Base-by-base conservation (phyloP, 495 filamentous ascomycete genomes). In the Hamigera avellanea region DNA sequence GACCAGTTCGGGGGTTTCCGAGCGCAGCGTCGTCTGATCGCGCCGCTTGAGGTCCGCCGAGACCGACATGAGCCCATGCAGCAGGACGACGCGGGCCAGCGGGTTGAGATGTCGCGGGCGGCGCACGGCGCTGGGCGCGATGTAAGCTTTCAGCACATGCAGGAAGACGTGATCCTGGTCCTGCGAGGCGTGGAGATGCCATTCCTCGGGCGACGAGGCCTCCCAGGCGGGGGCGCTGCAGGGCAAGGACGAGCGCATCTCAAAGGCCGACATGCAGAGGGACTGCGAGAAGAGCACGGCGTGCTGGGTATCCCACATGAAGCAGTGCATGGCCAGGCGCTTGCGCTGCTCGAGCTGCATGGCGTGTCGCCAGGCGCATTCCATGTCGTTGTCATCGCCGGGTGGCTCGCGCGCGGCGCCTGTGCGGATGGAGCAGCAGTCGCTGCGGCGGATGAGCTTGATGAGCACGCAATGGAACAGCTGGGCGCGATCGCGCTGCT, bases 281-380 rank as follows among this genome's bases (percentile, higher is more conserved):
- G 65, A 70, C 43, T 75, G 70, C 14, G 65, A 74, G 46, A 59
- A 74, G 3, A 75, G 52, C 0, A 72, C 67, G 1, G 70, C 69
- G 40, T 72, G 69, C 43, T 73, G 69, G 0, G 66, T 70, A 39
- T 74, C 71, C 72, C 70, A 74, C 63, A 76, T 72, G 41, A 76
- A 78, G 38, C 67, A 73, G 19, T 70, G 57, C 33, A 75, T 59
- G 0, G 67, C 64, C 6, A 75, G 49, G 17, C 69, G 59, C 49
- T 72, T 70, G 19, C 65, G 62, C 39, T 76, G 70, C 42, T 76
- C 71, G 6, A 55, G 63, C 28, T 69, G 59, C 39, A 68, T 63
- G 52, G 66, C 67, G 5, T 49, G 45, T 37, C 46, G 48, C 73
- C 71, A 75, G n/a, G n/a, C n/a, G n/a, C n/a, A n/a, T n/a, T 53